Conservation (phyloP, 495 filamentous ascomycete genomes). For the Penicillium simplicissimum region DNA sequence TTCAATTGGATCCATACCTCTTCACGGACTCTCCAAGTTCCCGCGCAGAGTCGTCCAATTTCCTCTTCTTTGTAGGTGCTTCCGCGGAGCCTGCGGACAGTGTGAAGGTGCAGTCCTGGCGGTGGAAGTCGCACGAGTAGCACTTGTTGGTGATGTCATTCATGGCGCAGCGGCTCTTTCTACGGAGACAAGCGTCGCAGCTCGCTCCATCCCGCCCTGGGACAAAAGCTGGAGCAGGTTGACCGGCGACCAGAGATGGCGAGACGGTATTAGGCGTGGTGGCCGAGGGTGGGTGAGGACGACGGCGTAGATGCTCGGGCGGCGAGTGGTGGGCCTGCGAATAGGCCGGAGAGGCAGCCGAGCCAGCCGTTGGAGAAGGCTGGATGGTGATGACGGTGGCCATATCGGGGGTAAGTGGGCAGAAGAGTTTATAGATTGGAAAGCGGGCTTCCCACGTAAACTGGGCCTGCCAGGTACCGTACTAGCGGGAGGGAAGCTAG, state of each 20-base stretch:
- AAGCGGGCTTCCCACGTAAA: background rate
- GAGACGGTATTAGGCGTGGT: conserved; percentile 32
- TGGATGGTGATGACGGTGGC: conserved; percentile 50
- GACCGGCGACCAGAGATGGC: conserved; percentile 31
- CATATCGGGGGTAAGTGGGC: conserved; percentile 25
- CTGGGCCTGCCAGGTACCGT: background rate
- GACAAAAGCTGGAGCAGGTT: conserved; percentile 31
- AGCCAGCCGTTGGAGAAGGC: conserved; percentile 39
- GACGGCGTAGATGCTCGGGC: conserved; percentile 33
- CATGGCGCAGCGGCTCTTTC: conserved; percentile 89
- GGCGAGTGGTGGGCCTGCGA: conserved; percentile 30
- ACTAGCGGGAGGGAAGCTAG: background rate
- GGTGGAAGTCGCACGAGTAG: conserved; percentile 55
- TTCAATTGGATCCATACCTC: conserved; percentile 36
- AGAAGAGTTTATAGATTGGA: conserved; percentile 3
- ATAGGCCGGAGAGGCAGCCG: conserved; percentile 26
- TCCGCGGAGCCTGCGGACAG: conserved; percentile 44
- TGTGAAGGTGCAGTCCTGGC: conserved; percentile 55
- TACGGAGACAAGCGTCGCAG: conserved; percentile 79
- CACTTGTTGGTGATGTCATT: conserved; percentile 59
- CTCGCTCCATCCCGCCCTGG: conserved; percentile 50
- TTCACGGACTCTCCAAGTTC: conserved; percentile 42
- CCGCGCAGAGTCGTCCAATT: conserved; percentile 45
- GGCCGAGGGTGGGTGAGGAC: conserved; percentile 19
- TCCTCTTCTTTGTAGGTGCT: conserved; percentile 71